Base-by-base conservation (phyloP, 2,329 filamentous ascomycete genomes). In the Fonsecaea pedrosoi region DNA sequence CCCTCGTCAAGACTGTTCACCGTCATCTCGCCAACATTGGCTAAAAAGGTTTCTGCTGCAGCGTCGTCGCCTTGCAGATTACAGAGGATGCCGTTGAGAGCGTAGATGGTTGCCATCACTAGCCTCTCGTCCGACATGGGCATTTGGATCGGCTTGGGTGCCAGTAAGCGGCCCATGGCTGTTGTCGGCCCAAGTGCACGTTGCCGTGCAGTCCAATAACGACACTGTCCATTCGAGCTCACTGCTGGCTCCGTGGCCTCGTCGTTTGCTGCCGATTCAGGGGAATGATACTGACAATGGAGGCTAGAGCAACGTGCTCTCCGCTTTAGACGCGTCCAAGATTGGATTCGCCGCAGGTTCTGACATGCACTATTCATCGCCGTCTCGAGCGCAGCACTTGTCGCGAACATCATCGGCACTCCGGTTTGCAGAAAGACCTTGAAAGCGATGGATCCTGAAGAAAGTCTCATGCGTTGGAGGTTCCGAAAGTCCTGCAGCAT, bases 401-500 rank as follows among this genome's bases (percentile, higher is more conserved):
- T 54, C 21, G 21, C 3, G 4, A 54, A 34, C 30, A 54, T 54
- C 50, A 30, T 54, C 6, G 50, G 50, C 10, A 54, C 50, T 4
- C 50, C 50, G 8, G 50, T 54, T 13, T 54, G 50, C 50, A 54
- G 50, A 18, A 54, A 54, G 4, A 21, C 50, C 18, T 54, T 54
- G 50, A 54, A 54, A 9, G 50, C 50, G 50, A 54, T 54, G 30
- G 50, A 54, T 12, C 50, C 30, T 15, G 50, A 54, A 3, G 50
- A 54, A 10, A 54, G 50, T 15, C 50, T 10, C 50, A 54, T 54
- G 13, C 50, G 21, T 6, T 54, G 50, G 12, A 54, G 21, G 13
- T 54, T 54, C 8, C 50, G 50, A 34, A 54, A 25, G 18, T 54
- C 50, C 50, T 54, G 21, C 13, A 54, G 50, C 50, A 54, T 54